Evolutionary conservation across 441 rosid genomes (phyloP).

Genomic region (Gossypium trilobum): DNA sequence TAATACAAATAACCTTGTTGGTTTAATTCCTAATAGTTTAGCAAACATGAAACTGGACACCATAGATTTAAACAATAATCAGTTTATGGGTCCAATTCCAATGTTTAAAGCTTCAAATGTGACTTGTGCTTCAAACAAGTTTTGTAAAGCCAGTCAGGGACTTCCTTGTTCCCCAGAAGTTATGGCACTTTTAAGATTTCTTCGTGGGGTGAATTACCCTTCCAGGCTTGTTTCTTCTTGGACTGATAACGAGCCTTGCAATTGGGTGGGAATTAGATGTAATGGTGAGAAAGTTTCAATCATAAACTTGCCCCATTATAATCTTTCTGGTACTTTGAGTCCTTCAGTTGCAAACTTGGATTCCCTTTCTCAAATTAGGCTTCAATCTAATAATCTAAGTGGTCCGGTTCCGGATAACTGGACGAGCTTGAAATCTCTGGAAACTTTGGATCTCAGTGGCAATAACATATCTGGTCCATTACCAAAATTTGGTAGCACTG

Average conservation of each 20-base stretch:
- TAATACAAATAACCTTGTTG: constrained; percentile 47
- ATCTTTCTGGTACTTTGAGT: constrained; percentile 56
- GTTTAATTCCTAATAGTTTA: constrained; percentile 47
- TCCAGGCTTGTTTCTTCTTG: constrained; percentile 43
- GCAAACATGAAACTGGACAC: constrained; percentile 34
- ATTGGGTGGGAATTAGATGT: constrained; percentile 52
- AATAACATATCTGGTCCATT: constrained; percentile 51
- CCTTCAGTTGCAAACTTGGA: constrained; percentile 42
- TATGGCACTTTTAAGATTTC: constrained; percentile 51
- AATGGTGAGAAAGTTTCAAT: constrained; percentile 21
- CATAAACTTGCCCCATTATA: constrained; percentile 35
- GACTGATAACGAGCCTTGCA: constrained; percentile 56
- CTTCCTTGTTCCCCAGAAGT: constrained; percentile 43
- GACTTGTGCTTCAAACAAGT: constrained; percentile 34
- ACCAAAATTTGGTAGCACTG: constrained; percentile 33
- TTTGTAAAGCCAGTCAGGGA: constrained; percentile 41
- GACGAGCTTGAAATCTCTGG: constrained; percentile 46
- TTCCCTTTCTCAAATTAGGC: constrained; percentile 35
- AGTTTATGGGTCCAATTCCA: constrained; percentile 64
- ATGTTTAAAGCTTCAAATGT: constrained; percentile 34
- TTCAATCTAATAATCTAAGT: constrained; percentile 35
- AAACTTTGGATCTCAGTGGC: constrained; percentile 39
- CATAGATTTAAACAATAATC: constrained; percentile 54
- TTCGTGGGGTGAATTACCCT: constrained; percentile 47
- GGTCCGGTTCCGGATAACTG: constrained; percentile 50